Conservation (phyloP, 2,329 filamentous ascomycete species). For the Exophiala sideris region DNA sequence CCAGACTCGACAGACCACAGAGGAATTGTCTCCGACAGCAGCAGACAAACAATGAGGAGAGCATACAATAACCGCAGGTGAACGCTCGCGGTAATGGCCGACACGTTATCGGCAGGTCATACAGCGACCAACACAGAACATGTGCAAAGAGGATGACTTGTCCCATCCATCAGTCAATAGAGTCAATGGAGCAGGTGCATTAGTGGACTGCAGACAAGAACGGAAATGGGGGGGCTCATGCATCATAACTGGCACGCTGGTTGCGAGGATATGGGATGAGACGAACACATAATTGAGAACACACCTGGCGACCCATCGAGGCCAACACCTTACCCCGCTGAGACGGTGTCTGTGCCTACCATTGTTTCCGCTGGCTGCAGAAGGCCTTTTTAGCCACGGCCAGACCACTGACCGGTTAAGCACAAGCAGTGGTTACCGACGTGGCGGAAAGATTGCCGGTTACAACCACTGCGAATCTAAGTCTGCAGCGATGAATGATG, state of each 20-base stretch:
- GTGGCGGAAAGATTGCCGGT: too few relatives aligned
- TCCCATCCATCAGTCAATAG: background rate
- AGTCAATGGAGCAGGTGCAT: background rate
- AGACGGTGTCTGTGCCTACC: background rate
- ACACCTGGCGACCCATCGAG: background rate
- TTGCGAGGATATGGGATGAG: background rate
- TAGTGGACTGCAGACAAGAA: background rate
- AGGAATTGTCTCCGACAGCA: slow-evolving; percentile 4
- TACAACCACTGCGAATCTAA: too few relatives aligned
- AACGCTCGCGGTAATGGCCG: slow-evolving; percentile 13
- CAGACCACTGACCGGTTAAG: too few relatives aligned
- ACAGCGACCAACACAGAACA: background rate
- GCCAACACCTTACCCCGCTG: background rate
- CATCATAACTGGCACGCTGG: background rate
- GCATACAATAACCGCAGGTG: background rate
- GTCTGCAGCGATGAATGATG: too few relatives aligned
- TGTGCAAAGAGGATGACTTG: background rate
- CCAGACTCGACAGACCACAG: slow-evolving; percentile 17
- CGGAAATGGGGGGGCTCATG: background rate
- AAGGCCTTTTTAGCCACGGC: too few relatives aligned
- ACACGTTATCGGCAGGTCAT: background rate
- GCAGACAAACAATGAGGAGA: slow-evolving; percentile 8
- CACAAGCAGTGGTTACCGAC: too few relatives aligned
- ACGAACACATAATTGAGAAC: slow-evolving; percentile 3
- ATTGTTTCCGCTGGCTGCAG: background rate